Evolutionary conservation across 495 filamentous ascomycete genomes (phyloP), one percentile per base, ranked within the genome.

Genomic region (Bombardia bombarda): DNA sequence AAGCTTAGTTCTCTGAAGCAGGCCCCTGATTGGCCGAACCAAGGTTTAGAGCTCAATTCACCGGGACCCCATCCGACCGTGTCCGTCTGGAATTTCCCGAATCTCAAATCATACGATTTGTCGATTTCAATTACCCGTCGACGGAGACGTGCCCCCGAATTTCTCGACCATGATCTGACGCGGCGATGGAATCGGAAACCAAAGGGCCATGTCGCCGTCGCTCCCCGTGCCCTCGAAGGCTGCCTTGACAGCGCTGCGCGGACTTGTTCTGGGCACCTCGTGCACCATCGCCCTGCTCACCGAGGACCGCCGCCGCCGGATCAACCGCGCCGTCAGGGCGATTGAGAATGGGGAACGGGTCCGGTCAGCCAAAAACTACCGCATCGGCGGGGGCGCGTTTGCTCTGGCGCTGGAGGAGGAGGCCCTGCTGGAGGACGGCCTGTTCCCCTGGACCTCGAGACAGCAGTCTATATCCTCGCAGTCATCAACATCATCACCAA

Each of bases 191-290:
- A 46, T 30, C 44, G 18, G 30, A 34, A 22, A 9, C 22, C 36
- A 40, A 33, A 21, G 32, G 43, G 43, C 45, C 54, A 70, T 71
- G 66, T 61, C 66, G 40, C 50, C 58, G 36, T 61, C 64, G 32
- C 63, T 72, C 28, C 68, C 68, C 46, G 65, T 74, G 33, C 71
- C 72, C 26, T 76, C 73, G 43, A 75, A 73, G 60, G 69, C 67
- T 38, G 73, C 69, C 47, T 52, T 77, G 40, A 68, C 69, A 45
- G 66, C 70, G 35, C 65, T 78, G 30, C 71, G 70, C 33, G 65
- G 69, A 35, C 60, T 78, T 38, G 66, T 68, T 38, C 45, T 77
- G 0, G 73, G 72, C 40, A 72, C 71, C 3, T 69, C 73, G 3
- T 77, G 72, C 58, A 72, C 69, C 19, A 53, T 78, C 43, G 69